Base-by-base conservation (phyloP, 2,329 filamentous ascomycete genomes). In the Cladosporium sp. region DNA sequence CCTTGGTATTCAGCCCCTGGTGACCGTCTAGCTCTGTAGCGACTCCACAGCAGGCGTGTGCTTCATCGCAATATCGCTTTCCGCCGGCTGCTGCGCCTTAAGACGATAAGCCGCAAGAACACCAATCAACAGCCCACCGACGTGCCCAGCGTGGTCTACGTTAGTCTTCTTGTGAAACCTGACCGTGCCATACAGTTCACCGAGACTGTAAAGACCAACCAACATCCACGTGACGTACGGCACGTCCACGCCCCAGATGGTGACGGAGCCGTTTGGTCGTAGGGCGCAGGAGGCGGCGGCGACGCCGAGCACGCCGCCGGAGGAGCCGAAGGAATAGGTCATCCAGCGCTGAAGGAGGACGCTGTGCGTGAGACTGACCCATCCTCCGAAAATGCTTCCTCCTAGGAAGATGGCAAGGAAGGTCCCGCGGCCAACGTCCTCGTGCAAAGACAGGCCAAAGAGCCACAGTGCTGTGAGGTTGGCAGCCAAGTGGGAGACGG, bases 401-500 rank as follows among this genome's bases (percentile, higher is more conserved):
- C 76, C 71, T 32, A 86, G 58, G 67, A 85, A 88, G 32, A 87
- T 70, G n/a, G 83, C 78, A 16, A 89, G 70, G 69, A 89, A 89
- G 52, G 80, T 76, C 11, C 79, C 84, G 9, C 86, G 77, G 9
- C 84, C 86, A 22, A 89, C 71, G 59, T 89, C 84, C 56, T 88
- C 83, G 68, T 88, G 84, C 33, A 89, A 72, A 1, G 77, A 74
- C 9, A 78, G 78, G 19, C 86, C 88, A 14, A 89, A 74, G 62
- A 87, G 72, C 73, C 77, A 84, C 4, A 92, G 72, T 38, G 79
- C 72, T 8, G 77, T 60, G 79, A 87, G 83, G 69, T 92, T 92
- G 40, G 75, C 65, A 19, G 75, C 55, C 35, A 87, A 66, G 67
- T 93, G 88, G 43, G 68, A 62, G 14, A 83, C 58, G 3, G 68